Evolutionary conservation across 2,329 filamentous ascomycete species (phyloP).

Genomic region (Verticillium tricorpus): DNA sequence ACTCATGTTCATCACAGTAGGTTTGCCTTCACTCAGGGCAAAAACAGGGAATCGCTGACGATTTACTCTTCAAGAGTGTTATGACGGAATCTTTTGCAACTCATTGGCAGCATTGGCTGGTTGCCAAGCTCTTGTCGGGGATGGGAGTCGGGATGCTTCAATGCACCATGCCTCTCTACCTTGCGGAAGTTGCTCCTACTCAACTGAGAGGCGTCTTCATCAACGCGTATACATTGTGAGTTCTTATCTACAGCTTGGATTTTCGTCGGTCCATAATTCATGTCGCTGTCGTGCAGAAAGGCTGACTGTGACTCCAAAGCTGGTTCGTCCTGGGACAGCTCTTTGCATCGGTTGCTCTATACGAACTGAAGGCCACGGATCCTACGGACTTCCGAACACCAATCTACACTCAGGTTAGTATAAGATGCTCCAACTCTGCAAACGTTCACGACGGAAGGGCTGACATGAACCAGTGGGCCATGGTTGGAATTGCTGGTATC

Average conservation of each 20-base stretch:
- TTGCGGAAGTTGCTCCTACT: conserved; percentile 33
- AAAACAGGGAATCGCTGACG: conserved; percentile 19
- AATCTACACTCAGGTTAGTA: conserved; percentile 32
- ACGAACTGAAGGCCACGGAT: conserved; percentile 23
- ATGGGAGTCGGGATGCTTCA: conserved; percentile 36
- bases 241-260: neutral
- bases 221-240: conserved; percentile 32
- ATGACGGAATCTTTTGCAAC: conserved; percentile 27
- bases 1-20: conserved; percentile 23
- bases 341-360: conserved; percentile 35
- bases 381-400: conserved; percentile 29
- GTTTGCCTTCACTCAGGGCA: conserved; percentile 3
- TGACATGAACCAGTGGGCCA: conserved; percentile 27
- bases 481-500: conserved; percentile 29
- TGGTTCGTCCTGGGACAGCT: conserved; percentile 39
- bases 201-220: conserved; percentile 31
- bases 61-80: conserved; percentile 8
- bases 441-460: neutral
- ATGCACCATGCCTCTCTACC: conserved; percentile 32
- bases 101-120: conserved; percentile 32
- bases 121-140: conserved; percentile 22
- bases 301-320: conserved; percentile 8
- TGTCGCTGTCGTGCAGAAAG: neutral
- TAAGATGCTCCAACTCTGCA: neutral
- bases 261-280: neutral